Evolutionary conservation across 2,329 filamentous ascomycete genomes (phyloP), one percentile per base, ranked within the genome.

Genomic region (Aspergillus bombycis): DNA sequence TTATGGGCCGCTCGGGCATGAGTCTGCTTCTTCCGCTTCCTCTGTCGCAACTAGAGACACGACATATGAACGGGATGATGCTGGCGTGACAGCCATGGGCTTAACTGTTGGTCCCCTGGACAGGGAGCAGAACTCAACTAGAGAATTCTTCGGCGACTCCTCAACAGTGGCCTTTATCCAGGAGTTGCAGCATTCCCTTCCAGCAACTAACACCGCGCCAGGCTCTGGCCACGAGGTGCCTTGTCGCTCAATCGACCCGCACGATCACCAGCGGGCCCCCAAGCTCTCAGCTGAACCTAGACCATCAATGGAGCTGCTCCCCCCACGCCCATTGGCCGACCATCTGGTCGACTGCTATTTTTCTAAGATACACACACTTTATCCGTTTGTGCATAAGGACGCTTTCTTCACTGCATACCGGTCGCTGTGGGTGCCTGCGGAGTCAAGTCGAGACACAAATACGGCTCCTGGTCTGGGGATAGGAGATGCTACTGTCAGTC

Each of bases 271-370:
- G 19, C 14, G 16, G 23, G 5, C 8, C 10, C 12, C 23, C 1
- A 58, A 26, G 30, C 19, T 30, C 28, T 26, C 41, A 32, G 2
- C n/a, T 5, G n/a, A 34, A 26, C 56, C 28, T 16, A 43, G 12
- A 8, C 3, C 10, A 41, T 45, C n/a, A 16, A n/a, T 36, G 21
- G 9, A 36, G 2, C 21, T 48, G 16, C 56, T 58, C 19, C 41
- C 56, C 14, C 41, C 56, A 10, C 41, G 56, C 4, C 26, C 41
- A 19, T 36, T 58, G 9, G 41, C 41, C 5, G 56, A 58, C 14
- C 41, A 48, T 36, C 43, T 58, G 1, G 43, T 58, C 19, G 56
- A 48, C 43, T 58, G 41, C 11, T 48, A 58, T 26, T 58, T 58
- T 19, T 58, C 56, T n/a, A 58, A 58, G 26, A 26, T 58, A 23